Evolutionary conservation across 1,139 yeast genomes (phyloP).

Genomic region (Pneumocystis jirovecii): DNA sequence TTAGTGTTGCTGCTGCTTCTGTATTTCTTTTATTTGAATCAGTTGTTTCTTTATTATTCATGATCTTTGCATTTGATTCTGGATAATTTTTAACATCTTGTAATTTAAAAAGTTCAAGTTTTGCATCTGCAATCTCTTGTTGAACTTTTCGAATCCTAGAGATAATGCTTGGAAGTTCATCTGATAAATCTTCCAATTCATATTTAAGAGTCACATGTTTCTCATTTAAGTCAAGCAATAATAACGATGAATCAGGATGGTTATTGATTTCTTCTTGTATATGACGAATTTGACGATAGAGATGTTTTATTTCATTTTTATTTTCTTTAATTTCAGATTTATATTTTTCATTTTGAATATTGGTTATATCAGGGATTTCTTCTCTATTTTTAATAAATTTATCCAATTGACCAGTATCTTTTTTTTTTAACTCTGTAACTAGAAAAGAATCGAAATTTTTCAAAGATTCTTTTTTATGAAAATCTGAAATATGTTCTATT

Average conservation of each 20-base stretch:
- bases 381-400: slow-evolving; percentile 58
- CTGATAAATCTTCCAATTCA: slow-evolving; percentile 43
- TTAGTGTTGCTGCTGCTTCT: slow-evolving; percentile 57
- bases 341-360: slow-evolving; percentile 30
- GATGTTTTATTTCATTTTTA: slow-evolving; percentile 40
- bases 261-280: slow-evolving; percentile 36
- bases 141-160: slow-evolving; percentile 48
- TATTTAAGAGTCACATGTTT: slow-evolving; percentile 29
- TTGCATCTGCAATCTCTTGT: slow-evolving; percentile 50
- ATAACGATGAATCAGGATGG: slow-evolving; percentile 18
- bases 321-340: slow-evolving; percentile 30
- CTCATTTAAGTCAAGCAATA: slow-evolving; percentile 19
- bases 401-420: slow-evolving; percentile 41
- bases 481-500: slow-evolving; percentile 48
- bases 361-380: slow-evolving; percentile 53
- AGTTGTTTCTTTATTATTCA: slow-evolving; percentile 59
- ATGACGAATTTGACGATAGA: slow-evolving; percentile 46
- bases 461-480: slow-evolving; percentile 37
- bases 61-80: slow-evolving; percentile 51
- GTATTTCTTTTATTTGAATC: slow-evolving; percentile 69
- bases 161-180: slow-evolving; percentile 54
- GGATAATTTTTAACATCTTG: slow-evolving; percentile 51
- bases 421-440: slow-evolving; percentile 15
- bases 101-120: slow-evolving; percentile 46
- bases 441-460: slow-evolving; percentile 5